Evolutionary conservation across 1,284 basidiomycete genomes (phyloP), one percentile per base, ranked within the genome.

Genomic region (Ustilago loliicola): DNA sequence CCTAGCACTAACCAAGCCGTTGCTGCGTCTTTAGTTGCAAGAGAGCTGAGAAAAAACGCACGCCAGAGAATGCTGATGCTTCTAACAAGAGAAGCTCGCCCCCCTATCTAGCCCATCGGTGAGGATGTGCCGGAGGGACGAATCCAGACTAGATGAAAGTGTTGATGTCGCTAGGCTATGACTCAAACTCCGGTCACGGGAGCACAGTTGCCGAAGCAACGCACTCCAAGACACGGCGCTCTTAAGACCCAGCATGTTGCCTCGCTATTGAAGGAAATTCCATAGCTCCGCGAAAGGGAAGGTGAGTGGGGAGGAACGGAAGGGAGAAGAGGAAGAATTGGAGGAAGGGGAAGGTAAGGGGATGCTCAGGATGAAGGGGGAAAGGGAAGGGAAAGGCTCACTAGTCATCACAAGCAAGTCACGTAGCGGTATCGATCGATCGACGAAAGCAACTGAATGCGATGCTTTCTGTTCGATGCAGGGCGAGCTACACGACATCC

Each of bases 151-250:
- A 68, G 50, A 69, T 67, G 64, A 71, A 76, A n/a, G n/a, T 36
- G 61, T 72, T 75, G 72, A 36, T 78, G 48, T 78, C 50, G 76
- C 76, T 73, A 70, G 66, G 76, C 76, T 78, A 78, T 78, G 76
- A 78, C 76, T 78, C 76, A 78, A 78, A 78, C 76, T 60, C 76
- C 76, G 76, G 76, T 69, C 72, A 78, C 76, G 76, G 66, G 68
- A 72, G 54, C 40, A 47, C 52, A 29, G 21, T 56, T 23, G 57
- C 57, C 48, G 27, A 59, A 45, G 57, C 57, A 27, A 48, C 30
- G 30, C 34, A 45, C 61, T 74, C 66, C 76, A 78, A 78, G 62
- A 68, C 76, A 55, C 76, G 76, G 76, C 72, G 76, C 76, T 78
- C 76, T 78, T 78, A 78, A 78, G 76, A 78, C 76, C 76, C 66